Evolutionary conservation across 2,329 filamentous ascomycete species (phyloP).

Genomic region (Fusarium newnesense): DNA sequence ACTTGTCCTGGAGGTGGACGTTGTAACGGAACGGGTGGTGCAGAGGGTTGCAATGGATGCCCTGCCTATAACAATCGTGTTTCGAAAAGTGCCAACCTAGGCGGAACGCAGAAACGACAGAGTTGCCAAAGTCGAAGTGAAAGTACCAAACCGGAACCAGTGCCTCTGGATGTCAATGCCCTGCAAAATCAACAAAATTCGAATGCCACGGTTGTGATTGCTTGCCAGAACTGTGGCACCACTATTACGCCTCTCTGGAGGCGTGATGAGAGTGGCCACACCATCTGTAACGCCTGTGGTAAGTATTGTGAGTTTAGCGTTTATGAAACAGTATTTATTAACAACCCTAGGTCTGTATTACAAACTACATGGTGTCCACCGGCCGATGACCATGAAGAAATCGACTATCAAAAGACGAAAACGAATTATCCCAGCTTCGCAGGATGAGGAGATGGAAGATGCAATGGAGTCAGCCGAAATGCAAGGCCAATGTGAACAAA

Average conservation of each 20-base stretch:
- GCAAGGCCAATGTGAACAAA: constrained; percentile 50
- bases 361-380: constrained; percentile 92
- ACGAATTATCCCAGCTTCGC: constrained; percentile 85
- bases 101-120: constrained; percentile 61
- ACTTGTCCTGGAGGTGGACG: constrained; percentile 94
- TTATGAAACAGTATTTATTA: constrained; percentile 9
- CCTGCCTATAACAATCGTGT: constrained; percentile 98
- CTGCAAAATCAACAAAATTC: constrained; percentile 45
- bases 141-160: constrained; percentile 40
- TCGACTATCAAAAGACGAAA: constrained; percentile 96
- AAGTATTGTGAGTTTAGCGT: constrained; percentile 52
- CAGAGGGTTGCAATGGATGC: constrained; percentile 93
- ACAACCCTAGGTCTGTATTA: constrained; percentile 81
- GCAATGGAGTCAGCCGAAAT: constrained; percentile 57
- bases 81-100: constrained; percentile 83
- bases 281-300: constrained; percentile 99
- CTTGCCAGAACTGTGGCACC: constrained; percentile 96
- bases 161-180: constrained; percentile 51
- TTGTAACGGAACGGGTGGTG: constrained; percentile 96
- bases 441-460: constrained; percentile 62
- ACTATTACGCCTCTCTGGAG: constrained; percentile 97
- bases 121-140: constrained; percentile 47
- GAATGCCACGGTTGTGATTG: constrained; percentile 69
- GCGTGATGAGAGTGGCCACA: constrained; percentile 91
- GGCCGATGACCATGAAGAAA: constrained; percentile 99